Evolutionary conservation across 805 yeast genomes (phyloP).

Genomic region (Sungouiella blattae): DNA sequence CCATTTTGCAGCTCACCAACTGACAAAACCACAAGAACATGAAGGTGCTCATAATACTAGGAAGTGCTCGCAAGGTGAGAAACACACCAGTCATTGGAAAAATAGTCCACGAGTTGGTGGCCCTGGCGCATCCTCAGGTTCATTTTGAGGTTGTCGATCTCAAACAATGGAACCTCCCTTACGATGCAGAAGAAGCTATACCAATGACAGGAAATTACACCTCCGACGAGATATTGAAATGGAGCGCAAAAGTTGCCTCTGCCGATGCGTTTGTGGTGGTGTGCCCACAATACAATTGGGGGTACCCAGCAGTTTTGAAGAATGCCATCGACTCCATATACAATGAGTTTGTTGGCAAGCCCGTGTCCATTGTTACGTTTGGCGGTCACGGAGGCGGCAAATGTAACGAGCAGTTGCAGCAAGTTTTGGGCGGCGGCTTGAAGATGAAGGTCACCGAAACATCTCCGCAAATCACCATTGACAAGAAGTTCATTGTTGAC

Average conservation of each 20-base stretch:
- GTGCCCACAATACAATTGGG: slow-evolving; percentile 36
- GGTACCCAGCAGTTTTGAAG: slow-evolving; percentile 34
- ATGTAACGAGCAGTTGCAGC: not conserved
- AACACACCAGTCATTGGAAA: not conserved
- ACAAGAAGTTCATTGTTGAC: too few species aligned
- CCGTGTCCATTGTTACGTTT: not conserved
- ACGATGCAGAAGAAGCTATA: slow-evolving; percentile 23
- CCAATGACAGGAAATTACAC: slow-evolving; percentile 13
- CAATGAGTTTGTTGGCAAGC: not conserved
- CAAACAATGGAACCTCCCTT: slow-evolving; percentile 22
- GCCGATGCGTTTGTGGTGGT: slow-evolving; percentile 29
- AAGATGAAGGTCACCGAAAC: not conserved
- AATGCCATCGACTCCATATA: slow-evolving; percentile 27
- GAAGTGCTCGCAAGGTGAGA: not conserved
- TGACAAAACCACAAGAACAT: too few species aligned
- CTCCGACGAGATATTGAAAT: slow-evolving; percentile 19
- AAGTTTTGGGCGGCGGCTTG: not conserved
- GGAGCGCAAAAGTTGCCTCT: slow-evolving; percentile 21
- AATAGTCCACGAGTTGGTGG: not conserved
- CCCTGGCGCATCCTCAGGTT: not conserved
- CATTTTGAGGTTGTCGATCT: not conserved
- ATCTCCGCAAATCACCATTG: too few species aligned
- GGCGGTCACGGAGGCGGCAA: slow-evolving; percentile 1
- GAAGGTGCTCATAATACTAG: not conserved
- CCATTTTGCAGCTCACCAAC: too few species aligned